Evolutionary conservation across 1,284 basidiomycete genomes (phyloP).

Genomic region (Fomitopsis schrenkii): DNA sequence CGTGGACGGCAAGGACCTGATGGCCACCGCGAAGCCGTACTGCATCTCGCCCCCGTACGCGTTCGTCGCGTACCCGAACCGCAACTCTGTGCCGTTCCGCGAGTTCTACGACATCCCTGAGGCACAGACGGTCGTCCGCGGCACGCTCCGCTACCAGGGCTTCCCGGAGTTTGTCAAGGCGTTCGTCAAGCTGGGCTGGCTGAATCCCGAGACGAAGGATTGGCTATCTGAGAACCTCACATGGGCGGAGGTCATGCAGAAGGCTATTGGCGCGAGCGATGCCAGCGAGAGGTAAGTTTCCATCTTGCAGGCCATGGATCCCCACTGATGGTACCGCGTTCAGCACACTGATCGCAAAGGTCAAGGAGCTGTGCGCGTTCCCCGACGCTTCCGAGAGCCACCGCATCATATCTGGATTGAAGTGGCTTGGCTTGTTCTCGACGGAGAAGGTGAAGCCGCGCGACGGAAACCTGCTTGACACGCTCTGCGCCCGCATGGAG

Average conservation of each 20-base stretch:
- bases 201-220: slow-evolving; percentile 74
- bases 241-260: slow-evolving; percentile 83
- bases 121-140: slow-evolving; percentile 88
- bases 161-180: slow-evolving; percentile 97
- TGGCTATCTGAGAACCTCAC: slow-evolving; percentile 76
- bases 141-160: slow-evolving; percentile 94
- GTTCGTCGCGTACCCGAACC: slow-evolving; percentile 97
- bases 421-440: slow-evolving; percentile 95
- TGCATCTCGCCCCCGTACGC: slow-evolving; percentile 95
- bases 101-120: slow-evolving; percentile 91
- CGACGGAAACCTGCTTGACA: slow-evolving; percentile 84
- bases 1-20: slow-evolving; percentile 72
- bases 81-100: slow-evolving; percentile 89
- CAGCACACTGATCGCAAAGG: slow-evolving; percentile 64
- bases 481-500: slow-evolving; percentile 90
- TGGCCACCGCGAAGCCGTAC: slow-evolving; percentile 89
- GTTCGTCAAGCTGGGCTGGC: slow-evolving; percentile 86
- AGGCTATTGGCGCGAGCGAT: slow-evolving; percentile 71
- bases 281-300: slow-evolving; percentile 62
- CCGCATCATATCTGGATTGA: slow-evolving; percentile 83
- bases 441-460: slow-evolving; percentile 61
- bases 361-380: slow-evolving; percentile 73
- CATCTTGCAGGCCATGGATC: not conserved
- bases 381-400: slow-evolving; percentile 62
- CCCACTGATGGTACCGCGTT: not conserved